Evolutionary conservation across 2,329 filamentous ascomycete genomes (phyloP).

Genomic region (Colletotrichum chlorophyti): DNA sequence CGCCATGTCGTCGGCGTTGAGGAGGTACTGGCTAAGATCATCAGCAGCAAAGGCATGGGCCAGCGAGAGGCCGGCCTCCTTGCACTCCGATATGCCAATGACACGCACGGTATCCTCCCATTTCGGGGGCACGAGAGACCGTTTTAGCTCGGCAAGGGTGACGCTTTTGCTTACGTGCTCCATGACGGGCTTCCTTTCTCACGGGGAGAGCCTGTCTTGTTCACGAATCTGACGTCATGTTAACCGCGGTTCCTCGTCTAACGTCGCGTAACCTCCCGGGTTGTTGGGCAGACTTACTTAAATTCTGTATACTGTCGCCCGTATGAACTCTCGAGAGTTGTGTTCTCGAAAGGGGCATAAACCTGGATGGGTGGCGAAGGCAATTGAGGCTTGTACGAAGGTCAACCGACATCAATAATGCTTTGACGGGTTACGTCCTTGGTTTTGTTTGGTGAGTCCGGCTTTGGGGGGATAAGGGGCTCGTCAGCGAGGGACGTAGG

Average conservation of each 20-base stretch:
- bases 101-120: constrained; percentile 67
- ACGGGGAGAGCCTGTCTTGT: constrained; percentile 13
- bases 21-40: constrained; percentile 75
- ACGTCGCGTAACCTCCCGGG: too few relatives aligned
- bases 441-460: constrained; percentile 25
- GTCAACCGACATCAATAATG: constrained; percentile 67
- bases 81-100: constrained; percentile 71
- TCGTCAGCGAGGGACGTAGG: constrained; percentile 20
- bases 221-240: constrained; percentile 17
- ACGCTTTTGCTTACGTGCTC: constrained; percentile 35
- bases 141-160: constrained; percentile 30
- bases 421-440: constrained; percentile 31
- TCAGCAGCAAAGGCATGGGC: constrained; percentile 81
- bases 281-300: constrained; percentile 42
- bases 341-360: constrained; percentile 63
- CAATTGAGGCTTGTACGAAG: constrained; percentile 62
- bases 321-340: constrained; percentile 62
- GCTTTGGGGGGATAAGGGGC: neutral
- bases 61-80: constrained; percentile 73
- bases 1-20: constrained; percentile 73
- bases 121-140: constrained; percentile 58
- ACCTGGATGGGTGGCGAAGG: constrained; percentile 62
- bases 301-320: constrained; percentile 63
- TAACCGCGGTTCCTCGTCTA: too few relatives aligned
- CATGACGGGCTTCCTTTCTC: constrained; percentile 36